phyloP scores from a whole-genome alignment of 257 asterid species.

The Solanum ossicruentum region DNA sequence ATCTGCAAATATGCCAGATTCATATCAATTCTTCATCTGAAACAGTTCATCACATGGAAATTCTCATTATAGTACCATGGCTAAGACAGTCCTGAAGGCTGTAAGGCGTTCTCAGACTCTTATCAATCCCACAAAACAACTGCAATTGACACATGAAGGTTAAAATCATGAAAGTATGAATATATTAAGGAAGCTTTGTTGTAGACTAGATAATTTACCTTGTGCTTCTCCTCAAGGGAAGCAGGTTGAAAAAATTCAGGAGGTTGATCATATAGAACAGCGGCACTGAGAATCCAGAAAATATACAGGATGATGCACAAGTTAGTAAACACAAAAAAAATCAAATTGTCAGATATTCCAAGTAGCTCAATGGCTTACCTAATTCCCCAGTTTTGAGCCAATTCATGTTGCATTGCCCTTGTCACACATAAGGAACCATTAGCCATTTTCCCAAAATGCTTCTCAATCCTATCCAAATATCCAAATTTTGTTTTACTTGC shows the following conservation, averaged over 20 bases:
- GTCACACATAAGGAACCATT: conserved; percentile 94
- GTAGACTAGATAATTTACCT: conserved; percentile 34
- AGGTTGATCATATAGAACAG: conserved; percentile 88
- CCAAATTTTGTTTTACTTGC: conserved; percentile 1
- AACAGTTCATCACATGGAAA: conserved; percentile 1
- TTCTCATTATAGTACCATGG: conserved; percentile 38
- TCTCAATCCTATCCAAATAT: conserved; percentile 68
- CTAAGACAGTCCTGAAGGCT: conserved; percentile 66
- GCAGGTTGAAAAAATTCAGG: conserved; percentile 90
- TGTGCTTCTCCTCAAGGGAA: conserved; percentile 62
- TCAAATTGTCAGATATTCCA: background rate
- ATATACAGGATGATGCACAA: background rate
- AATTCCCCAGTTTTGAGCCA: conserved; percentile 89
- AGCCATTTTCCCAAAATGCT: conserved; percentile 76
- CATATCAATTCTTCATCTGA: background rate
- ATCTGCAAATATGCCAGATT: conserved; percentile 20
- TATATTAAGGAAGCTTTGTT: conserved; percentile 1
- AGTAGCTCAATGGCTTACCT: conserved; percentile 32
- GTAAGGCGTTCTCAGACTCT: conserved; percentile 40
- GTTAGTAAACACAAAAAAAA: background rate
- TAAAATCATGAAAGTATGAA: conserved; percentile 8
- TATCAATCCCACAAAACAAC: conserved; percentile 76
- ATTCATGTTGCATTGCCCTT: conserved; percentile 93
- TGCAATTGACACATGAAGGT: conserved; percentile 22
- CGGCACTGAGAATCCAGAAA: conserved; percentile 43